Evolutionary conservation across 2,329 filamentous ascomycete species (phyloP).

Genomic region (Fusarium torreyae): DNA sequence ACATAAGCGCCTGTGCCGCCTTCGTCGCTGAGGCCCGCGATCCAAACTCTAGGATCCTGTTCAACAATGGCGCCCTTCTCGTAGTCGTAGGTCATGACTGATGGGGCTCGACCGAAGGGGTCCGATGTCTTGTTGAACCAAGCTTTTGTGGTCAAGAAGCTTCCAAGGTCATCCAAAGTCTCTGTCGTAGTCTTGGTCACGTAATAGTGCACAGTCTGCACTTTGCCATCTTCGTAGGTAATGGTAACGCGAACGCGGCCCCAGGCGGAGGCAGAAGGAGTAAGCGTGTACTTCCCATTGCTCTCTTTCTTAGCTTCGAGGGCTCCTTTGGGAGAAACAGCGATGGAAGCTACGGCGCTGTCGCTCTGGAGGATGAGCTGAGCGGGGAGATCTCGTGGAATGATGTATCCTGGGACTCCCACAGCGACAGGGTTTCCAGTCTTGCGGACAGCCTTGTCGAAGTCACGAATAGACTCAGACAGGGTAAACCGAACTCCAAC

Average conservation of each 20-base stretch:
- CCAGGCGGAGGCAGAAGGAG: constrained; percentile 61
- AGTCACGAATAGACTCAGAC: constrained; percentile 61
- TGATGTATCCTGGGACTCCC: constrained; percentile 69
- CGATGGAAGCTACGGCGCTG: constrained; percentile 58
- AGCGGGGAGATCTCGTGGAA: constrained; percentile 63
- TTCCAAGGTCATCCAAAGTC: constrained; percentile 62
- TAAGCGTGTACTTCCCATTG: constrained; percentile 59
- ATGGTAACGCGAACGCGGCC: constrained; percentile 66
- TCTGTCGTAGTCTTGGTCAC: constrained; percentile 64
- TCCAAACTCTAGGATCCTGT: constrained; percentile 68
- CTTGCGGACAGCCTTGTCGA: constrained; percentile 62
- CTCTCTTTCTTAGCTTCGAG: constrained; percentile 53
- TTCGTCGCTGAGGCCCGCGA: constrained; percentile 73
- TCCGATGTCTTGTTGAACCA: constrained; percentile 67
- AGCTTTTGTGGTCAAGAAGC: constrained; percentile 68
- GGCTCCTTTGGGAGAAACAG: constrained; percentile 56
- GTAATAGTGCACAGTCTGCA: constrained; percentile 70
- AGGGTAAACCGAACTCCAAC: constrained; percentile 68
- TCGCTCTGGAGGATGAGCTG: constrained; percentile 62
- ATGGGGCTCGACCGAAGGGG: constrained; percentile 68
- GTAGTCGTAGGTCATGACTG: constrained; percentile 71
- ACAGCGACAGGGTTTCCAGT: constrained; percentile 65
- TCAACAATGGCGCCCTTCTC: constrained; percentile 60
- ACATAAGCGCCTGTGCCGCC: constrained; percentile 70
- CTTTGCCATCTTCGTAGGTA: constrained; percentile 62